Base-by-base conservation (phyloP, 495 filamentous ascomycete species). In the Xylaria scruposa region DNA sequence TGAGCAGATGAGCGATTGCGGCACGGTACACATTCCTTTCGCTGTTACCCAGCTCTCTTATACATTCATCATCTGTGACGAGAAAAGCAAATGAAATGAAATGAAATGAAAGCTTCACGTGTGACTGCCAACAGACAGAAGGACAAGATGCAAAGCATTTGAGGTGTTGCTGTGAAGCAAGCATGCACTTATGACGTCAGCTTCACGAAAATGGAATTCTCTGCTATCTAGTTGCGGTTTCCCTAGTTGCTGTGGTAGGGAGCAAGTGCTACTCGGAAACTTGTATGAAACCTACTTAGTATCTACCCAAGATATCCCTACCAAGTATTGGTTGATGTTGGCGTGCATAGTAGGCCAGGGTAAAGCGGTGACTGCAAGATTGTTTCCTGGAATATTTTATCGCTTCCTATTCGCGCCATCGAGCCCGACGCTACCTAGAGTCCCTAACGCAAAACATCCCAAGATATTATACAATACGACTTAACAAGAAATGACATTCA, bases 401-500 rank as follows among this genome's bases (percentile, higher is more conserved):
- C 5, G 10, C 33, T 7, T 7, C 33, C 31, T 5, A 3, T 60
- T 4, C 1, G 12, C 17, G n/a, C 9, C 53, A 0, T 31, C 7
- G 4, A 56, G 5, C 13, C 53, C 12, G 13, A 44, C 49, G 29
- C 40, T 56, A 67, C 65, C 65, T 67, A 67, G 15, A 56, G 3
- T 10, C 13, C 29, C 36, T 67, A 33, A n/a, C 19, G 8, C 51
- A 44, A 51, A 24, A 9, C 47, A 44, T 4, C 46, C 36, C 24
- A 17, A 17, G 19, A 1, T 8, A 24, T n/a, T 8, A 24, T n/a
- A 53, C 26, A 0, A 24, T 54, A 26, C 31, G 56, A 19, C 8
- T 56, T 13, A 24, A 9, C 9, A 10, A 38, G 36, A 51, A 38
- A 63, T 58, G 68, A 5, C 68, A 9, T 70, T 70, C 12, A 19